Evolutionary conservation across 306 rosid species (phyloP), one percentile per base, ranked within the genome.

Genomic region (Vigna reflexopilosa): DNA sequence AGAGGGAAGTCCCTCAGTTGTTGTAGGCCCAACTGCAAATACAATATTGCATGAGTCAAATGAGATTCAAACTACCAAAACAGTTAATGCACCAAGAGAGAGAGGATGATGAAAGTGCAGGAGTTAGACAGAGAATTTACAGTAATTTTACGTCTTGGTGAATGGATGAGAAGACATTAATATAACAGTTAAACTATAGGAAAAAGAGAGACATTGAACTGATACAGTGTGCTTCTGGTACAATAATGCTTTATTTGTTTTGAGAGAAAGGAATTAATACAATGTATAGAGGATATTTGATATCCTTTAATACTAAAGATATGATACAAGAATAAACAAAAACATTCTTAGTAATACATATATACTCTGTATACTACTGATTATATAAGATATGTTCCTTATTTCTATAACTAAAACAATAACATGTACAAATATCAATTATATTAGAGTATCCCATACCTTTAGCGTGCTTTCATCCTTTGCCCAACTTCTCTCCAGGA

Each of bases 401-500:
- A 36, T 36, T 34, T 36, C 42, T 36, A 36, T 6, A 36, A 36
- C 7, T 36, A 36, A 5, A 36, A 36, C 42, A 36, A 36, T 6
- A 6, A 55, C 73, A 66, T 45, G 70, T 22, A 7, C 6, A 48
- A 30, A 82, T 14, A 65, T 14, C 62, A 61, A 64, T 30, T 40
- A 65, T 51, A 50, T 58, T 48, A 14, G 26, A 68, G 40, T 77
- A 56, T 70, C 59, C 36, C 82, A 55, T 87, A 92, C 98, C 92
- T 92, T 92, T 79, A 94, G 74, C 45, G 97, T 94, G 65, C 75
- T 83, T 87, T 94, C 97, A 90, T 94, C 98, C 86, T 92, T 90
- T 49, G 91, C 98, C 98, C 98, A 94, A 79, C 82, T 94, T 90
- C 98, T 90, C 87, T 92, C 98, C 82, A 94, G 73, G 73, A 92